Evolutionary conservation across 257 asterid species (phyloP), one percentile per base, ranked within the genome.

Genomic region (Rehmannia glutinosa): DNA sequence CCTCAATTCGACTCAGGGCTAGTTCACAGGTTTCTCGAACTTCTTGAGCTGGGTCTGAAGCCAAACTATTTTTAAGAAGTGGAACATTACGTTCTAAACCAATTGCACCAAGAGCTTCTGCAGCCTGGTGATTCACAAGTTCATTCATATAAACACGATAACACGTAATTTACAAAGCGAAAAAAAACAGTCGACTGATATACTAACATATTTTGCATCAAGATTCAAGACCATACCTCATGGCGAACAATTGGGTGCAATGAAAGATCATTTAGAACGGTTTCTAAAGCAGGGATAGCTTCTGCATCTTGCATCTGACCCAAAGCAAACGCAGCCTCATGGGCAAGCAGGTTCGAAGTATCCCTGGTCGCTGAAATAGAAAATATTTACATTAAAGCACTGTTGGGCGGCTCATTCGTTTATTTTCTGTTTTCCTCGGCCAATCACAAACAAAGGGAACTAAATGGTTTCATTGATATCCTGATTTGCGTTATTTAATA

Each of bases 291-390:
- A 54, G 99, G 99, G 69, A 90, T 79, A 19, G 97, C 90, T 57
- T 78, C 86, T 57, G 71, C 78, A 71, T 93, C 99, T 79, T 90
- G 99, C 96, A 93, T 93, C 81, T 93, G 99, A 78, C 99, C 99
- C 87, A 93, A 75, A 32, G 97, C 99, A 80, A 93, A 93, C 63
- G 97, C 99, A 2, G 99, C 97, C 84, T 93, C 99, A 35, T 93
- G 99, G n/a, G 99, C 99, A 63, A 93, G 86, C 49, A 93, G 83
- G 78, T 93, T 93, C 8, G 99, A 93, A 35, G 84, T 49, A 79
- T 93, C 99, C 81, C 96, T 85, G 49, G 91, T 82, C 24, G 96
- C 97, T 76, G 75, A 71, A 69, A 54, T 19, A 43, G 27, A 56
- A 65, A 47, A 64, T 13, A 41, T 32, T 30, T 12, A 21, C 39